Evolutionary conservation across 2,329 filamentous ascomycete genomes (phyloP), one percentile per base, ranked within the genome.

Genomic region (Fusarium pseudonygamai): DNA sequence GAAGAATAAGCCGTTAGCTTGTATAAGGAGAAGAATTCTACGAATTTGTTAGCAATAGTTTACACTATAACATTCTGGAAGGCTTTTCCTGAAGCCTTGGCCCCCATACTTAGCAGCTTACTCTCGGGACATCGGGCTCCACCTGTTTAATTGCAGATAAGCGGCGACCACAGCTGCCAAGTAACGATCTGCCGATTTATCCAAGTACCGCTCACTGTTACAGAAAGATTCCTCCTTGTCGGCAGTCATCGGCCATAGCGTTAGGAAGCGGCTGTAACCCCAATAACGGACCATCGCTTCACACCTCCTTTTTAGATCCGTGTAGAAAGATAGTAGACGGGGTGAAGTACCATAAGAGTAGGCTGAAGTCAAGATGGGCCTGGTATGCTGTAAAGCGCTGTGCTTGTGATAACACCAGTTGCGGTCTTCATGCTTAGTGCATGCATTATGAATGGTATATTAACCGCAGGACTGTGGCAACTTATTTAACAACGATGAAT

Each of bases 221-320:
- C 0, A 11, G 1, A 20, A 22, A 3, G 0, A 1, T 6, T 3
- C 4, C 18, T 12, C 37, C n/a, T 5, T 1, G 4, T 20, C n/a
- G n/a, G 18, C 5, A 45, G n/a, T 26, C n/a, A 26, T 7, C 13
- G 16, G n/a, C 10, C 22, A 7, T 26, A 13, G 28, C 28, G 9
- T 20, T 56, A 6, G 15, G 37, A 20, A 24, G 16, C 26, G 26
- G n/a, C 18, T 7, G 28, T 22, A 18, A 28, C 5, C 10, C 24
- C 24, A 39, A 28, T 28, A 10, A n/a, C 24, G 14, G 20, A 39
- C 28, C 50, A 1, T 53, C 20, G 11, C 34, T n/a, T 28, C 5
- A 22, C 2, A 22, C 11, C 24, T 28, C 34, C 20, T 28, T 7
- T 22, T 39, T 12, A 2, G 9, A 16, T 18, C 24, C 5, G 7